Evolutionary conservation across 2,329 filamentous ascomycete species (phyloP).

Genomic region (Coleophoma crateriformis): DNA sequence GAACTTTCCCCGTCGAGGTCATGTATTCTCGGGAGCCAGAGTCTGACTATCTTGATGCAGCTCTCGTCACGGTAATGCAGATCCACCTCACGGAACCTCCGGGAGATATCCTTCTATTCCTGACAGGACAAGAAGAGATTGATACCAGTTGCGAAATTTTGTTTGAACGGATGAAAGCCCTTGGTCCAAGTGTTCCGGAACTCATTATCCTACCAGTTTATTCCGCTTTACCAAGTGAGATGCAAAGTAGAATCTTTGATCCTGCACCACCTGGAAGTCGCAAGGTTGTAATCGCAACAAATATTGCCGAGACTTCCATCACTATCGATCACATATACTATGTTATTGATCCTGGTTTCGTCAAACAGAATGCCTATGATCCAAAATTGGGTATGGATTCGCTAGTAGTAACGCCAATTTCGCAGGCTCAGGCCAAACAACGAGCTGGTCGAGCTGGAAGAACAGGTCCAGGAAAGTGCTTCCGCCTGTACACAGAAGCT

Average conservation of each 20-base stretch:
- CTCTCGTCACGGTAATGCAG: constrained; percentile 96
- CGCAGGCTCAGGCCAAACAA: constrained; percentile 93
- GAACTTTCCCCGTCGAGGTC: constrained; percentile 92
- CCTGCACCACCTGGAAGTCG: constrained; percentile 78
- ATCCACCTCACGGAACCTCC: constrained; percentile 90
- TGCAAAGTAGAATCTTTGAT: constrained; percentile 92
- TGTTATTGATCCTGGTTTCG: constrained; percentile 93
- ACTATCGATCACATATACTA: constrained; percentile 98
- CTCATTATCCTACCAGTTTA: constrained; percentile 95
- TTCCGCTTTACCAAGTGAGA: constrained; percentile 84
- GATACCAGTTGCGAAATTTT: constrained; percentile 91
- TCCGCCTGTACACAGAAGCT: constrained; percentile 89
- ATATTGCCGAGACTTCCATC: constrained; percentile 96
- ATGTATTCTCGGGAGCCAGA: constrained; percentile 94
- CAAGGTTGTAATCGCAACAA: constrained; percentile 96
- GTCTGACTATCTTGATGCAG: constrained; percentile 89
- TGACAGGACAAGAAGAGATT: constrained; percentile 97
- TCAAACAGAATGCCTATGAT: constrained; percentile 96
- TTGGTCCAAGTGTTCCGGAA: constrained; percentile 86
- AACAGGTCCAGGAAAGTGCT: constrained; percentile 94
- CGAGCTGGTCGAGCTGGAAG: constrained; percentile 86
- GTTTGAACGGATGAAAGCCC: constrained; percentile 90
- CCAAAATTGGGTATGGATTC: constrained; percentile 98
- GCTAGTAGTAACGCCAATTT: constrained; percentile 90
- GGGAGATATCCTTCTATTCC: constrained; percentile 92